Conservation (phyloP, 1,284 basidiomycete genomes). For the Mycena sp. region DNA sequence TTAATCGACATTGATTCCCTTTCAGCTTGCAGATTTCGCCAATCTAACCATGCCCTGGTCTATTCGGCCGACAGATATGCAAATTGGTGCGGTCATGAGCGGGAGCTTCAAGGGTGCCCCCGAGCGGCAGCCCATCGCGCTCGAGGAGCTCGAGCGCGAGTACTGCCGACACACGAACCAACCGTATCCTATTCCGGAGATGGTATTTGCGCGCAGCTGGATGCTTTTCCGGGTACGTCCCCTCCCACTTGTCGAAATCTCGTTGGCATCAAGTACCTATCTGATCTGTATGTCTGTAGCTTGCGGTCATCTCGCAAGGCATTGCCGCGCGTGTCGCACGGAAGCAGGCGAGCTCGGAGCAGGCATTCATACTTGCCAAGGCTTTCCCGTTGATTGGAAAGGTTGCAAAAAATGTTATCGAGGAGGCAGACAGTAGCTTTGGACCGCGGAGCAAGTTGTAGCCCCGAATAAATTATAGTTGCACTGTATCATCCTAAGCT, state of each 20-base stretch:
- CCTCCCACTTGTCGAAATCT: too few relatives aligned
- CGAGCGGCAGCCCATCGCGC: constrained; percentile 69
- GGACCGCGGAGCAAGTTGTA: constrained; percentile 15
- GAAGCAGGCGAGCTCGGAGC: constrained; percentile 89
- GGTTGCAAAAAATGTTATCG: constrained; percentile 69
- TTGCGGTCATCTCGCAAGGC: constrained; percentile 91
- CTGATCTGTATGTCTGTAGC: constrained; percentile 50
- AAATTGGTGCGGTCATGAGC: constrained; percentile 33
- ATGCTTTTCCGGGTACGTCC: constrained; percentile 84
- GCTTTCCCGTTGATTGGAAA: constrained; percentile 75
- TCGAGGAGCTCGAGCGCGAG: constrained; percentile 80
- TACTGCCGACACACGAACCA: constrained; percentile 75
- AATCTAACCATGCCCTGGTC: constrained; percentile 91
- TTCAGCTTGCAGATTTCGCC: constrained; percentile 89
- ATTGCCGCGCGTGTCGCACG: constrained; percentile 90
- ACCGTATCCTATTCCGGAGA: constrained; percentile 79
- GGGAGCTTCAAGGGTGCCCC: constrained; percentile 49
- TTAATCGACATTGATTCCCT: neutral
- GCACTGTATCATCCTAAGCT: too few relatives aligned
- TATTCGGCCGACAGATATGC: constrained; percentile 61
- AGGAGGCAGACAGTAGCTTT: constrained; percentile 48
- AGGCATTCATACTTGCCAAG: constrained; percentile 65
- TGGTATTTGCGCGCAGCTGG: constrained; percentile 87
- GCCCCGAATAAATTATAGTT: neutral
- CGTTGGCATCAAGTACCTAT: neutral